Evolutionary conservation across 257 asterid species (phyloP), one percentile per base, ranked within the genome.

Genomic region (Petunia secreta): DNA sequence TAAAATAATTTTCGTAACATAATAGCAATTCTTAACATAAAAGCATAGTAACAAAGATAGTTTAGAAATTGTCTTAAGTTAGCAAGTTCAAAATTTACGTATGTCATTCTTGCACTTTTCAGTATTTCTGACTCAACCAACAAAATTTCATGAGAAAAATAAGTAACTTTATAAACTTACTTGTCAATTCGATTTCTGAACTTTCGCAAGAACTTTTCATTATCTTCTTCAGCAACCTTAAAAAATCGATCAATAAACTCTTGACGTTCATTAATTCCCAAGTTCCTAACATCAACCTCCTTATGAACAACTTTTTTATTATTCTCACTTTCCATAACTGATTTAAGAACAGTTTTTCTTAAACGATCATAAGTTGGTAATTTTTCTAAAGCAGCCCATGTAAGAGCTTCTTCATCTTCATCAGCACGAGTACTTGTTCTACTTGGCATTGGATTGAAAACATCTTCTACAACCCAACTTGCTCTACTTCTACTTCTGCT

Each of bases 381-480:
- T 85, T 90, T 95, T 79, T 95, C 98, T 8, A 95, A 62, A 15
- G 98, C 98, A 1, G 98, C 99, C 99, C 98, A 95, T 57, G 89
- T 68, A 34, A 95, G 84, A 13, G 98, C 97, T 59, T 93, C 99
- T 57, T 95, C 99, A 37, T 95, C 99, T 6, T 91, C 98, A 75
- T 84, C 93, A 0, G 86, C 94, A 2, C 88, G 86, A 8, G 41
- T 79, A 81, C 95, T 90, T 37, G 84, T 85, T 79, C 92, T 76
- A 15, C 77, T 40, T 36, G 75, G 83, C 74, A 62, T 50, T 53
- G 69, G 86, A 43, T 81, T 86, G 6, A 88, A 86, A 6, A 86
- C 87, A 75, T 89, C 97, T 84, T 92, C 97, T 82, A 90, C 69
- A 2, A 52, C 80, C 92, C 93, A 87, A 63, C 58, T 82, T 69